Evolutionary conservation across 495 filamentous ascomycete species (phyloP), one percentile per base, ranked within the genome.

Genomic region (Hypomontagnella submonticulosa): DNA sequence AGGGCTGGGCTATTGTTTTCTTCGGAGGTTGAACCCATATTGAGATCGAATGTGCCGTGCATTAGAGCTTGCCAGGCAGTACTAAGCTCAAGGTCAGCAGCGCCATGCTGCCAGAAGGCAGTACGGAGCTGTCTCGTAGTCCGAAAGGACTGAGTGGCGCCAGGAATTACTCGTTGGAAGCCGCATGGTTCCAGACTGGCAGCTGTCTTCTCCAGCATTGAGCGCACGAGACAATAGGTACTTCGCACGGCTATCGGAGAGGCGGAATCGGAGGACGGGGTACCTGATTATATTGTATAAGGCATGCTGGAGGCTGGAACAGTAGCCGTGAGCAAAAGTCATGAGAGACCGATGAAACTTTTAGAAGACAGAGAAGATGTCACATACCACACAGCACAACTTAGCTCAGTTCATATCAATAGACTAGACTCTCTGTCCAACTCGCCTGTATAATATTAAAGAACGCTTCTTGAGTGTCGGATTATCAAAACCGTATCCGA

Each of bases 161-260:
- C 79, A 69, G 85, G 89, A 65, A 92, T 77, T 67, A 90, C 81
- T 78, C 84, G 83, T 73, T 86, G 85, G 76, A 84, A 74, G 73
- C 85, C 86, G 83, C 88, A 90, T 80, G 85, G 86, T 84, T 93
- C 87, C 76, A 93, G 83, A 80, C 86, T 90, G 80, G 85, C 84
- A 59, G 87, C 86, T 54, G 89, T 89, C 75, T 88, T 89, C 89
- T 96, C 91, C 77, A 94, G 89, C 92, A 96, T 96, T 72, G 81
- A 71, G 71, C 62, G 34, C 6, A 54, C 34, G 23, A 48, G 43
- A 40, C 30, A 37, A n/a, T 23, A 47, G 1, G 32, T 19, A 41
- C 49, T 41, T 58, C 36, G 32, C 48, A 51, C 48, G 48, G 56
- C 13, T 23, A 27, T n/a, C 16, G 10, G 54, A 2, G 30, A 50